A percentile compares a stretch with the other conserved stretches of the same genome.
phyloP scores from a whole-genome alignment of 805 yeast species.

The Kuraishia hungarica region DNA sequence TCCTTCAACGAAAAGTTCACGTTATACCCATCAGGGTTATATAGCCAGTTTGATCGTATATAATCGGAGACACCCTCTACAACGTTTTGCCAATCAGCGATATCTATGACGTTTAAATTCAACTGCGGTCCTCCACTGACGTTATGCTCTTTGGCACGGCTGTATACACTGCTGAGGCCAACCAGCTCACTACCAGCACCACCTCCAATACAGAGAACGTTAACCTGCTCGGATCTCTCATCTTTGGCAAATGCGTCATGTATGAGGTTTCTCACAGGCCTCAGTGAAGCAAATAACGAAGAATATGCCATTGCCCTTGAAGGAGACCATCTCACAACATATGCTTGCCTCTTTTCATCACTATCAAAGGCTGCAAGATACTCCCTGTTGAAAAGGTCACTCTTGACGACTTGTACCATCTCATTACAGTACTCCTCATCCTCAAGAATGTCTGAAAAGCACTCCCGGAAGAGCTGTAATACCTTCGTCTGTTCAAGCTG shows the following conservation, averaged over 20 bases:
- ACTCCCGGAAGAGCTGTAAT: constrained; percentile 25
- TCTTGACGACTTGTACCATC: constrained; percentile 61
- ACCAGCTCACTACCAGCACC: constrained; percentile 85
- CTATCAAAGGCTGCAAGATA: constrained; percentile 61
- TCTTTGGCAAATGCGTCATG: constrained; percentile 3
- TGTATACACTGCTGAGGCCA: constrained; percentile 50
- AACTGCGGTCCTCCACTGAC: neutral
- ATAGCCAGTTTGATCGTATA: constrained; percentile 3
- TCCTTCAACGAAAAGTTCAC: constrained; percentile 27
- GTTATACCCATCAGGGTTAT: constrained; percentile 13
- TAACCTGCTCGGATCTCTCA: constrained; percentile 11
- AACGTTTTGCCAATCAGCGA: constrained; percentile 68
- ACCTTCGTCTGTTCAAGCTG: constrained; percentile 27
- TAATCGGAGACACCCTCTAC: constrained; percentile 16
- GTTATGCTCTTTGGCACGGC: constrained; percentile 1
- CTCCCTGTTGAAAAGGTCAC: constrained; percentile 60
- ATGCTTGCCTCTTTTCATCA: constrained; percentile 61
- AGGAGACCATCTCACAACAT: constrained; percentile 82
- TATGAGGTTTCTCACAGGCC: constrained; percentile 8
- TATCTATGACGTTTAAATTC: constrained; percentile 51
- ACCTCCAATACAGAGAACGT: constrained; percentile 68
- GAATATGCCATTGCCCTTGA: constrained; percentile 70
- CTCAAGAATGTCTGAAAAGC: neutral
- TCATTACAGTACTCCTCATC: constrained; percentile 10
- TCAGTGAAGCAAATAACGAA: constrained; percentile 44